Conservation (phyloP, 1,139 yeast species). For the Petasospora rhodanensis region DNA sequence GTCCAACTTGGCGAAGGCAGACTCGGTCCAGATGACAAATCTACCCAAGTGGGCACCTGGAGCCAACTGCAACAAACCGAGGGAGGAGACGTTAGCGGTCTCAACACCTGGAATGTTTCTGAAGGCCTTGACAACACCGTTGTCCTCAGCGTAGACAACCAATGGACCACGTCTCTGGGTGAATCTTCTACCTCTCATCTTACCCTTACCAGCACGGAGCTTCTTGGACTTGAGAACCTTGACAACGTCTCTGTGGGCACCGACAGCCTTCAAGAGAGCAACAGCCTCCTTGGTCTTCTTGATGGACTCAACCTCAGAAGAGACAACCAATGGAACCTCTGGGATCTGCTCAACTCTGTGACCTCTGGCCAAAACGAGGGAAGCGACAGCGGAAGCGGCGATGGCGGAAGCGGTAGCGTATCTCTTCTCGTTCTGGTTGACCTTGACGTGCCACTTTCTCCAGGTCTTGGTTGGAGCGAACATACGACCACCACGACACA, state of each 20-base stretch:
- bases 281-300: conserved; percentile 98
- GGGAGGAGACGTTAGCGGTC: conserved; percentile 87
- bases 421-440: conserved; percentile 99
- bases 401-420: conserved; percentile 99
- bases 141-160: conserved; percentile 96
- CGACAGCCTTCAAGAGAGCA: conserved; percentile 96
- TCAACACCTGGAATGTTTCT: conserved; percentile 99
- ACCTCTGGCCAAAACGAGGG: conserved; percentile 99
- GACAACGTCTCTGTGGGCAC: conserved; percentile 98
- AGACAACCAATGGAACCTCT: conserved; percentile 97
- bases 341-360: conserved; percentile 99
- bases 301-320: conserved; percentile 89
- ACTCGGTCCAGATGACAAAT: conserved; percentile 99
- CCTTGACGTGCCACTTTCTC: conserved; percentile 99
- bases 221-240: conserved; percentile 98
- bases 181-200: conserved; percentile 99
- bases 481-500: conserved; percentile 99
- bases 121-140: conserved; percentile 97
- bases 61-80: conserved; percentile 97
- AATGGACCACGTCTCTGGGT: conserved; percentile 99
- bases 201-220: conserved; percentile 99
- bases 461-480: conserved; percentile 99
- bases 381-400: conserved; percentile 98
- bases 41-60: conserved; percentile 99
- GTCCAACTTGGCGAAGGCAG: conserved; percentile 96